Evolutionary conservation across 139 green algal species (phyloP).

Genomic region (Chlamydomonas sphaeroides): DNA sequence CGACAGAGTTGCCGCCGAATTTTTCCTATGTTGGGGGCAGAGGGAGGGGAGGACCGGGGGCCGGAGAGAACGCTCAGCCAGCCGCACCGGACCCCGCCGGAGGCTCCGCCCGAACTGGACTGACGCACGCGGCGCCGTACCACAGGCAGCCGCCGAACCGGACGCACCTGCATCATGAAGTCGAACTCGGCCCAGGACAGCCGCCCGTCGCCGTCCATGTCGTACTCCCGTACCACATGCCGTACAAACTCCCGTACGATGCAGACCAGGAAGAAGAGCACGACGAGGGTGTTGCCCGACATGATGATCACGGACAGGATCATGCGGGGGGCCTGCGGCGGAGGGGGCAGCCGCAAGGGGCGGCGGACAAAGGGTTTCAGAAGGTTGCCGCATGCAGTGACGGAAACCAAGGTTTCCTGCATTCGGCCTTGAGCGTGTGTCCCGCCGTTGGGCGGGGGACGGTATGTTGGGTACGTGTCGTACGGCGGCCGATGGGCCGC

Average conservation of each 20-base stretch:
- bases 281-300: background rate
- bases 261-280: background rate
- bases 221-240: background rate
- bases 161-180: background rate
- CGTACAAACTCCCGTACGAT: background rate
- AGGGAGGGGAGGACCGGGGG: background rate
- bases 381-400: too few species aligned
- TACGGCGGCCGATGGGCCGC: too few species aligned
- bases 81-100: background rate
- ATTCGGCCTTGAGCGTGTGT: too few species aligned
- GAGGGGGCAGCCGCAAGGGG: background rate
- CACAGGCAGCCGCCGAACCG: background rate
- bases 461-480: too few species aligned
- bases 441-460: too few species aligned
- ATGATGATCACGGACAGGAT: background rate
- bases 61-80: background rate
- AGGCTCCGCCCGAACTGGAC: background rate
- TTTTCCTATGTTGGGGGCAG: background rate
- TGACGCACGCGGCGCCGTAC: background rate
- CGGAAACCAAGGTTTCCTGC: too few species aligned
- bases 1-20: background rate
- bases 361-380: background rate
- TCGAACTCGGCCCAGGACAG: background rate
- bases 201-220: background rate
- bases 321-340: background rate